These are phyloP conservation scores for Gnomoniopsis sp. DNA, from an alignment of 2,329 filamentous ascomycete genomes.

Conservation along the genomic window DNA sequence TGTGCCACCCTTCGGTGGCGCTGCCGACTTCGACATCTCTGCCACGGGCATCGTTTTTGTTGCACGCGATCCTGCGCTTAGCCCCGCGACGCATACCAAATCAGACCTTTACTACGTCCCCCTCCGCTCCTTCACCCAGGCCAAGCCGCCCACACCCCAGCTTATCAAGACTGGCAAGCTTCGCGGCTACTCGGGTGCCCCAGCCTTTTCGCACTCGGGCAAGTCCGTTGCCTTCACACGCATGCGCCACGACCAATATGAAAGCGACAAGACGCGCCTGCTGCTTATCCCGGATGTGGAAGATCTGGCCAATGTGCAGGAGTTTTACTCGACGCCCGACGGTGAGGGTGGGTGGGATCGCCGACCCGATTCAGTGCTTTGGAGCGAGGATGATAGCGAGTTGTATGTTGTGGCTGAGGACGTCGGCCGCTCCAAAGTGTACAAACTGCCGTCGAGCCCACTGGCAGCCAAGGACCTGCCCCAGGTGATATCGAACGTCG, in stretches of 20 bases:
- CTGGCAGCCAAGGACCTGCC: conserved; percentile 46
- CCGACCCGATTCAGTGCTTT: conserved; percentile 53
- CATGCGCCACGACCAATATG: conserved; percentile 75
- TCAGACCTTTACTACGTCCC: conserved; percentile 75
- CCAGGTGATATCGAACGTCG: conserved; percentile 40
- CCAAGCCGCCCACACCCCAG: conserved; percentile 46
- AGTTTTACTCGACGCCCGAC: conserved; percentile 60
- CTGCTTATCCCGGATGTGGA: conserved; percentile 61
- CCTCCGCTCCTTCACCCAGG: conserved; percentile 56
- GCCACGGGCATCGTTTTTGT: conserved; percentile 66
- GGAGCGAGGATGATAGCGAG: conserved; percentile 56
- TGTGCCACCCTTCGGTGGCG: conserved; percentile 73
- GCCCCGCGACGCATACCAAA: conserved; percentile 74
- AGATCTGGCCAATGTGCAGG: conserved; percentile 54
- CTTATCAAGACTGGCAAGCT: conserved; percentile 55
- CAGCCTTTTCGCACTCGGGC: conserved; percentile 73
- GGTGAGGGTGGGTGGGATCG: conserved; percentile 62
- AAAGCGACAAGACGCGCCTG: conserved; percentile 72
- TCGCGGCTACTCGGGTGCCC: conserved; percentile 61
- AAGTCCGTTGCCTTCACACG: conserved; percentile 70
- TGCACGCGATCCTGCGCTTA: conserved; percentile 68
- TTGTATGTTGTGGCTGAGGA: conserved; percentile 75
- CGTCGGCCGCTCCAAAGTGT: conserved; percentile 59
- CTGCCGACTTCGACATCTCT: conserved; percentile 76
- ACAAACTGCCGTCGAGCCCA: conserved; percentile 56